Evolutionary conservation across 2,329 filamentous ascomycete genomes (phyloP), one percentile per base, ranked within the genome.

Genomic region (Exophiala sp.): DNA sequence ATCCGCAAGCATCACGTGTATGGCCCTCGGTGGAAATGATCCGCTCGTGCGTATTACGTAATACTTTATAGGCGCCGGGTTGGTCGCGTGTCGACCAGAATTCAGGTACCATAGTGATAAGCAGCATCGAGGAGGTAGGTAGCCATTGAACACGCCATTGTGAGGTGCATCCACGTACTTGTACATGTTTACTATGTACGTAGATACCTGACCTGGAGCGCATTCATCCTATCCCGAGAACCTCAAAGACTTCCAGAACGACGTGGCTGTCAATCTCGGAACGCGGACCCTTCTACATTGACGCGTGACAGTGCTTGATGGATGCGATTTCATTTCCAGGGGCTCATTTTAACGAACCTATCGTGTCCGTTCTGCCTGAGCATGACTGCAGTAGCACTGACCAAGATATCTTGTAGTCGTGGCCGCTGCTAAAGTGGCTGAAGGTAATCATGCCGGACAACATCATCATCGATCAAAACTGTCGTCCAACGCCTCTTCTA

Each of bases 251-350:
- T 37, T 37, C 34, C 14, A 37, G 34, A 37, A 37, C 41, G 23
- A 35, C 30, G 22, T 16, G 22, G 38, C 38, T 30, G 43, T 47
- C 43, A 52, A 52, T 52, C 49, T 52, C 49, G 38, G 49, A 39
- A 30, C 34, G 27, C 39, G 43, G 43, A 23, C 14, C 23, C 16
- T 40, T 47, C 43, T 39, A 52, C 43, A 19, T 32, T 42, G 35
- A 43, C 37, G 42, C 34, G 34, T 37, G 34, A 37, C 34, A 37
- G 34, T 8, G 9, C 10, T 27, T 27, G 24, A 27, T 23, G 5
- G n/a, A 4, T 22, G 19, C 19, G n/a, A 41, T 21, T 41, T 41
- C 24, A 24, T 41, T 23, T 41, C 8, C 18, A 37, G 34, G 34
- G 34, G 6, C 11, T 34, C 10, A 34, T 6, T 13, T 34, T 39